phyloP scores from a whole-genome alignment of 73 alveolate genomes.

The Tetrahymena borealis region DNA sequence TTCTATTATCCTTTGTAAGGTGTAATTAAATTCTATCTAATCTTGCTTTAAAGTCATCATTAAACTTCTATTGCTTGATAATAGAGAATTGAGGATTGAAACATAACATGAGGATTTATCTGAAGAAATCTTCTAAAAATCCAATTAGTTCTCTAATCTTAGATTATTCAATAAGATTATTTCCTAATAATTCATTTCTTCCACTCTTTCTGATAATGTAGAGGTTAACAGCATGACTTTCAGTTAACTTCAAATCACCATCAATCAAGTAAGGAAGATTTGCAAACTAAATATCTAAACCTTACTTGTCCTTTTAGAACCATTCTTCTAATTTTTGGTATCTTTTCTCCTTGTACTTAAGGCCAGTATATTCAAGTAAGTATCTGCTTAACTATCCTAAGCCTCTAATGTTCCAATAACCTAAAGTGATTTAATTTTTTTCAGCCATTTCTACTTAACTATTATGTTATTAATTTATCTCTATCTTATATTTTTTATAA shows the following conservation, averaged over 20 bases:
- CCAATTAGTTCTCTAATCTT: background rate
- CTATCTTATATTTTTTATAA: too few species aligned
- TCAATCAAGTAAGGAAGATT: background rate
- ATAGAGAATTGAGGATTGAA: background rate
- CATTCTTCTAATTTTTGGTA: background rate
- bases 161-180: background rate
- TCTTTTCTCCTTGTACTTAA: background rate
- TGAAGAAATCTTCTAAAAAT: background rate
- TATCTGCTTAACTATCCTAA: background rate
- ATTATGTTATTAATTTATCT: background rate
- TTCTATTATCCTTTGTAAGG: background rate
- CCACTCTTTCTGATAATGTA: background rate
- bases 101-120: background rate
- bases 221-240: background rate
- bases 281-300: background rate
- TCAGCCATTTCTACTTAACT: background rate
- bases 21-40: background rate
- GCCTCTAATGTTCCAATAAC: background rate
- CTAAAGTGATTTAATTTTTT: background rate
- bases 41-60: background rate
- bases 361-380: background rate
- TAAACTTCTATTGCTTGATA: background rate
- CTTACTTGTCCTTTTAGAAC: background rate
- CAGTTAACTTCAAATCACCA: background rate
- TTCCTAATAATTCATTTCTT: background rate